Base-by-base conservation (phyloP, 2,329 filamentous ascomycete genomes). In the Aspergillus candidus region DNA sequence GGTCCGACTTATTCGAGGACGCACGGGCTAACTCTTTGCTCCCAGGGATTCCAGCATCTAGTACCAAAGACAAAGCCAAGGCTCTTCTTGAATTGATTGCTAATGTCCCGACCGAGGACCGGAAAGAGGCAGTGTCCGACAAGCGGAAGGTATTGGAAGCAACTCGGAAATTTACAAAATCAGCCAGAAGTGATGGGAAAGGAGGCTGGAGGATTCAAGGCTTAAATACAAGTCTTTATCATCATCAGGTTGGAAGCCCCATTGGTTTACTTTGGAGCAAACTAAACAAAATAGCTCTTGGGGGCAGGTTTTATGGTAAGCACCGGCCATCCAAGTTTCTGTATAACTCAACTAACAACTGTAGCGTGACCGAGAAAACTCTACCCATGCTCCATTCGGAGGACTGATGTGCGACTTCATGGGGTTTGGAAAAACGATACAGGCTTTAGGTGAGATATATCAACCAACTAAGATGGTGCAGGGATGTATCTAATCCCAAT, bases 401-500 rank as follows among this genome's bases (percentile, higher is more conserved):
- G 68, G 68, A 0, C 53, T 71, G 13, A 54, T 68, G 1, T 66
- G 63, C 27, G 68, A 71, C 40, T 58, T 61, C 8, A 70, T 70
- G 68, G 68, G 68, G 0, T 62, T 69, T 22, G 68, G 68, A 1
- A 71, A 70, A 47, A 68, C 66, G 0, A 56, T 68, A 3, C 61
- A 64, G 41, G 57, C 61, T 32, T 55, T 70, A 33, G 58, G 60
- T 65, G 54, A 32, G 30, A 42, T 22, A 32, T 11, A 8, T 4
- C 11, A 5, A 5, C 18, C 6, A 12, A 0, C 29, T 7, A 8
- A 4, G 10, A 22, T 12, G 7, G 2, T 32, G 37, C n/a, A 4
- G 5, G 4, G 13, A 3, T 38, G 5, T 30, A 11, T 32, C 38
- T 47, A 29, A 46, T 41, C 27, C 42, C 35, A 12, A 4, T 27